These are phyloP conservation scores for Quercus mongolica DNA, from an alignment of 306 rosid species.

Conservation along the genomic window DNA sequence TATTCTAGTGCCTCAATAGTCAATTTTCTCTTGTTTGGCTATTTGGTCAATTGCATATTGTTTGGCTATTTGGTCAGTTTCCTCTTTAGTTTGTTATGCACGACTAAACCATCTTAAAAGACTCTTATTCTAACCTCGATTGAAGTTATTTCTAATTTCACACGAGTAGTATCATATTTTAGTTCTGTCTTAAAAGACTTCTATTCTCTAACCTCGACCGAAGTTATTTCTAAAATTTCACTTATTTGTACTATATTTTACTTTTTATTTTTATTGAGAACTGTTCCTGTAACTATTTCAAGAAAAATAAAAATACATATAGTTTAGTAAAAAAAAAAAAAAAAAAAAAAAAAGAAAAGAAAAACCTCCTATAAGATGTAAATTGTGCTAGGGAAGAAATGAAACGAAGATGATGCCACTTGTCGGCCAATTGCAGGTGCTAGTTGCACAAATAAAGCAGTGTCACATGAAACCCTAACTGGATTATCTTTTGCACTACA, in stretches of 20 bases:
- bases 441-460: conserved; percentile 26
- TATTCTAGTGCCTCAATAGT: too few relatives aligned
- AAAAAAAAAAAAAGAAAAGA: background rate
- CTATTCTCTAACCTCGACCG: background rate
- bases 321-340: background rate
- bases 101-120: background rate
- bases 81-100: background rate
- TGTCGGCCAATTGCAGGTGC: conserved; percentile 42
- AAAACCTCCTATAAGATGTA: background rate
- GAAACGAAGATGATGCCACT: conserved; percentile 43
- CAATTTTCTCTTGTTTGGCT: too few relatives aligned
- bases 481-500: conserved; percentile 15
- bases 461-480: conserved; percentile 17
- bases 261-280: background rate
- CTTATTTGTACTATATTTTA: background rate
- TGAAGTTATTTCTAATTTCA: too few relatives aligned
- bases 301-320: background rate
- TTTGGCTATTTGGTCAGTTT: too few relatives aligned
- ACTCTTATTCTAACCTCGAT: background rate
- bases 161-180: too few relatives aligned
- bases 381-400: background rate
- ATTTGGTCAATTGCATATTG: too few relatives aligned
- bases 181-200: too few relatives aligned
- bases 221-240: background rate
- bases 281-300: too few relatives aligned